A percentile compares a stretch with the other conserved stretches of the same genome.
phyloP scores from a whole-genome alignment of 257 asterid genomes.

The Nicotiana knightiana region DNA sequence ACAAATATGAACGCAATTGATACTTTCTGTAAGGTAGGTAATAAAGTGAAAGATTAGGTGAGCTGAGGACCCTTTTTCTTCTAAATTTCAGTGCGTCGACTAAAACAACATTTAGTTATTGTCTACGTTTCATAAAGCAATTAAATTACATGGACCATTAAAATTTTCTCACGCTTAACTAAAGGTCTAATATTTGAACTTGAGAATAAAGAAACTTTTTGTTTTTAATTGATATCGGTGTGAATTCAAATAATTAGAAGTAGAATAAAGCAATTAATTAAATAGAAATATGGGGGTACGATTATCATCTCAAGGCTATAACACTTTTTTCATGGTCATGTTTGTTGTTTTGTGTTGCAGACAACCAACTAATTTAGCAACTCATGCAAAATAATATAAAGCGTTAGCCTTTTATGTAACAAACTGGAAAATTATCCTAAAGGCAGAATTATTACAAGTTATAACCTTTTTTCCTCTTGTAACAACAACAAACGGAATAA shows the following conservation, averaged over 20 bases:
- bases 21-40: not conserved
- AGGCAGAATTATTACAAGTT: not conserved
- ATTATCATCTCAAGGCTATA: not conserved
- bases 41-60: not conserved
- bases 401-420: not conserved
- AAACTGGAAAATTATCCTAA: not conserved
- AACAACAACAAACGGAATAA: not conserved
- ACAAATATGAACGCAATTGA: too few species aligned
- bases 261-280: not conserved
- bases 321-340: not conserved
- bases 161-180: too few species aligned
- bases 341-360: not conserved
- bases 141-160: too few species aligned
- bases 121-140: too few species aligned
- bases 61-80: not conserved
- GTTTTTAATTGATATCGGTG: not conserved
- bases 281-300: not conserved
- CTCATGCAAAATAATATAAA: not conserved
- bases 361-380: not conserved
- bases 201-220: too few species aligned
- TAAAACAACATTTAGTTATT: too few species aligned
- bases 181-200: too few species aligned
- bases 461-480: not conserved
- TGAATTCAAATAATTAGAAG: not conserved
- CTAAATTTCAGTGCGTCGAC: not conserved